Evolutionary conservation across 2,329 filamentous ascomycete genomes (phyloP).

Genomic region (Septoria petroselini): DNA sequence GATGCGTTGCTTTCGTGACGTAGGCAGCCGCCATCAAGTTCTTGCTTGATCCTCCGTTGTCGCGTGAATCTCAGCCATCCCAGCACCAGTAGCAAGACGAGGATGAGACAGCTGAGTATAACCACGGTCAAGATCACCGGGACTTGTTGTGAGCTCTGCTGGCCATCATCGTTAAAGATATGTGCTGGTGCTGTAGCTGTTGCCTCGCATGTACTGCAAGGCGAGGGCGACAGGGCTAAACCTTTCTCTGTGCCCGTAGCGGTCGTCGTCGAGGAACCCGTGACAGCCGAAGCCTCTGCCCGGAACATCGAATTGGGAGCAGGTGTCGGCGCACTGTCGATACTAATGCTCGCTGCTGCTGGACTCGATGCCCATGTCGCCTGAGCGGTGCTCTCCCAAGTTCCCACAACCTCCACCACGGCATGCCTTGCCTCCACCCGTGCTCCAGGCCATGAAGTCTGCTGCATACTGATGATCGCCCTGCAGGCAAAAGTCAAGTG

Average conservation of each 20-base stretch:
- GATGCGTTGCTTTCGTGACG: background rate
- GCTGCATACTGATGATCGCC: constrained; percentile 1
- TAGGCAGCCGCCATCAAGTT: constrained; percentile 6
- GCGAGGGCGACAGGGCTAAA: background rate
- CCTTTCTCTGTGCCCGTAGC: background rate
- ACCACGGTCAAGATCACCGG: constrained; percentile 10
- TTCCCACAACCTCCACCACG: constrained; percentile 1
- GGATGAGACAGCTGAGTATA: constrained; percentile 10
- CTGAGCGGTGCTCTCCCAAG: constrained; percentile 9
- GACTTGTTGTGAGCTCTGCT: background rate
- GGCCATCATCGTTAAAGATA: background rate
- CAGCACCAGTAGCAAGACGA: constrained; percentile 8
- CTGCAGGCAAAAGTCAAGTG: background rate
- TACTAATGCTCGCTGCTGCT: constrained; percentile 6
- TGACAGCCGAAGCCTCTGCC: background rate
- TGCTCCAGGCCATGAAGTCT: background rate
- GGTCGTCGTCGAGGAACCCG: background rate
- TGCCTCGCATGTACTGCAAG: background rate
- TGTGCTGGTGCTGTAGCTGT: background rate
- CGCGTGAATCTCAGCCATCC: constrained; percentile 13
- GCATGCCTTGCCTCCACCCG: background rate
- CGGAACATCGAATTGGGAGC: constrained; percentile 2
- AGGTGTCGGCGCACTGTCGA: constrained; percentile 9
- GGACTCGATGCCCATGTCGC: constrained; percentile 9
- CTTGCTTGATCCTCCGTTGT: background rate